These are phyloP conservation scores for Phialophora macrospora DNA, from an alignment of 2,329 filamentous ascomycete genomes.

Conservation along the genomic window DNA sequence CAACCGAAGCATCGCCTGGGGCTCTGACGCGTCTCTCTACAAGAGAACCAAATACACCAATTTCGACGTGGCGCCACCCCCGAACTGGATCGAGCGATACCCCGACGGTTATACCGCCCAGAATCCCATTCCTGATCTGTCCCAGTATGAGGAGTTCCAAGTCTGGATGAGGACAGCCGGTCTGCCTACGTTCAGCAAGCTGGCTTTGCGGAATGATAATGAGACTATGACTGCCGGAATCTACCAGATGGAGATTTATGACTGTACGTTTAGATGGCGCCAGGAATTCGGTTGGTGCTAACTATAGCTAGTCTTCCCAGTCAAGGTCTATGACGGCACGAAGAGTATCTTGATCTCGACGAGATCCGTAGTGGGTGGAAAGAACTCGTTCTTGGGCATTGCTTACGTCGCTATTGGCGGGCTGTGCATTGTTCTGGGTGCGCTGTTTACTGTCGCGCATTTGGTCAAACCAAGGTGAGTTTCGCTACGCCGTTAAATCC, in stretches of 20 bases:
- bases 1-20: constrained; percentile 81
- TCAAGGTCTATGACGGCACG: constrained; percentile 52
- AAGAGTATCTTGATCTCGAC: constrained; percentile 75
- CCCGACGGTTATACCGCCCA: constrained; percentile 70
- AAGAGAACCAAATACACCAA: constrained; percentile 68
- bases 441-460: constrained; percentile 86
- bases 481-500: background rate
- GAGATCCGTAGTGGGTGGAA: constrained; percentile 85
- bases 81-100: constrained; percentile 78
- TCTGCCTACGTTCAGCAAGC: constrained; percentile 90
- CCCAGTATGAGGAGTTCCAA: constrained; percentile 82
- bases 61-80: constrained; percentile 74
- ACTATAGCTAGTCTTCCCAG: constrained; percentile 71
- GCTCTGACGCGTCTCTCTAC: constrained; percentile 80
- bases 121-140: constrained; percentile 71
- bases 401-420: constrained; percentile 94
- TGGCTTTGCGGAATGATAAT: constrained; percentile 81
- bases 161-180: constrained; percentile 99
- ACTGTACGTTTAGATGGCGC: constrained; percentile 64
- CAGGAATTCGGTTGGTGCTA: constrained; percentile 22
- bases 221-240: constrained; percentile 69
- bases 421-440: constrained; percentile 85
- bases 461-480: constrained; percentile 84
- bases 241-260: constrained; percentile 76
- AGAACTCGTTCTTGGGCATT: constrained; percentile 94